Evolutionary conservation across 495 filamentous ascomycete genomes (phyloP).

Genomic region (Xylaria flabelliformis): DNA sequence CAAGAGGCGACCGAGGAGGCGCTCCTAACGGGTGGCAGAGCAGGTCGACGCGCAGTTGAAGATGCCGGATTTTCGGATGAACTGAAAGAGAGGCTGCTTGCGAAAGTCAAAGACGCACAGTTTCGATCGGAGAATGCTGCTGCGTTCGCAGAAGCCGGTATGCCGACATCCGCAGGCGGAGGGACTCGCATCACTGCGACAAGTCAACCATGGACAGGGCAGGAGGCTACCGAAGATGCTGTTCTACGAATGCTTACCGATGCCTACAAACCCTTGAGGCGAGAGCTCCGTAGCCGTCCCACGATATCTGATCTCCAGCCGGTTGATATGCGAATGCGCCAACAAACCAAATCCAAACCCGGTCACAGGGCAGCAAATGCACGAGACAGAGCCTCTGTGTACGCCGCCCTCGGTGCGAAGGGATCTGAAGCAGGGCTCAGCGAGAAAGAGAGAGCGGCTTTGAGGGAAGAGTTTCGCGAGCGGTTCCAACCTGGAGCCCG

Average conservation of each 20-base stretch:
- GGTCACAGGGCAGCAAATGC: conserved; percentile 76
- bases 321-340: conserved; percentile 67
- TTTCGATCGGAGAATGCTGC: conserved; percentile 73
- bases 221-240: conserved; percentile 73
- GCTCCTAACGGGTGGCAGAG: conserved; percentile 71
- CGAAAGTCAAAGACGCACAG: conserved; percentile 70
- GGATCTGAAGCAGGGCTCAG: conserved; percentile 63
- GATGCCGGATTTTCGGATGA: conserved; percentile 90
- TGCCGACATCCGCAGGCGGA: conserved; percentile 71
- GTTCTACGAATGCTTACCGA: conserved; percentile 90
- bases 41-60: conserved; percentile 75
- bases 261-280: conserved; percentile 71
- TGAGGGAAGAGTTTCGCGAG: conserved; percentile 76
- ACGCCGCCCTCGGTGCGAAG: conserved; percentile 62
- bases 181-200: conserved; percentile 76
- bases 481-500: conserved; percentile 77
- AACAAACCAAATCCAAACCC: conserved; percentile 43
- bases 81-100: conserved; percentile 74
- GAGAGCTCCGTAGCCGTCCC: conserved; percentile 47
- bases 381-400: conserved; percentile 76
- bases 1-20: conserved; percentile 81
- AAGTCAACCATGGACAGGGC: conserved; percentile 78
- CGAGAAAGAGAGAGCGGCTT: conserved; percentile 71
- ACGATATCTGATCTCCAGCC: conserved; percentile 59
- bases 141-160: conserved; percentile 69